Evolutionary conservation across 1,284 basidiomycete species (phyloP).

Genomic region (Ganoderma resinaceum): DNA sequence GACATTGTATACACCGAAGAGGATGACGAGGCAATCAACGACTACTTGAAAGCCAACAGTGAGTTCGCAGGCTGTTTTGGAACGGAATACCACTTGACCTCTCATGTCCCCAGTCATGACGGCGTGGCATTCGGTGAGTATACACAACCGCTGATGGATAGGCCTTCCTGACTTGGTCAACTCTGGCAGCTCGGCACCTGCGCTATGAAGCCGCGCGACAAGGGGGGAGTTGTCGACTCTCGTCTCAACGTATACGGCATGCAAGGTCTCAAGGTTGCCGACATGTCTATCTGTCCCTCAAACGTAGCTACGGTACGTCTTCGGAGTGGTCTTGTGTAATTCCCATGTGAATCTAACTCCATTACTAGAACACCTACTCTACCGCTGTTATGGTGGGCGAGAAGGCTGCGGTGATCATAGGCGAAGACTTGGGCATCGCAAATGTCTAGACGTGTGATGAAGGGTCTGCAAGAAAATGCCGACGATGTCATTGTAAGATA

Average conservation of each 20-base stretch:
- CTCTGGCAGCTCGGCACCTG: conserved; percentile 62
- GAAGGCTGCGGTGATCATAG: conserved; percentile 55
- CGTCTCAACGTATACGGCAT: conserved; percentile 71
- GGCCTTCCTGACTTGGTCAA: too few relatives aligned
- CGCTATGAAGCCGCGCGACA: conserved; percentile 65
- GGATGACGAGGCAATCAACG: conserved; percentile 60
- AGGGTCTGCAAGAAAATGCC: background rate
- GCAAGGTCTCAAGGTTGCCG: conserved; percentile 63
- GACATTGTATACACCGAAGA: conserved; percentile 60
- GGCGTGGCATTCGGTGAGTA: conserved; percentile 59
- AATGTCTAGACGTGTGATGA: background rate
- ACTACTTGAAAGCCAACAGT: conserved; percentile 44
- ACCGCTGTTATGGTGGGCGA: conserved; percentile 57
- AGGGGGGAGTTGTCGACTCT: conserved; percentile 67
- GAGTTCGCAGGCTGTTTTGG: conserved; percentile 8
- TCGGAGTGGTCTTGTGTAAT: background rate
- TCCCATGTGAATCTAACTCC: background rate
- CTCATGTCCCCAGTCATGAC: background rate
- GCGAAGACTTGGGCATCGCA: conserved; percentile 46
- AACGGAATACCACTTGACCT: background rate
- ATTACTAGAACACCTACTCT: conserved; percentile 52
- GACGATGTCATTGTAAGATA: background rate
- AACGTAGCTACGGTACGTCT: conserved; percentile 25
- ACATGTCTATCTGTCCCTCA: conserved; percentile 49
- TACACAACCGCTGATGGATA: too few relatives aligned